A percentile compares a stretch with the other conserved stretches of the same genome.
These are phyloP conservation scores for Apiotrichum akiyoshidainum DNA, from an alignment of 1,284 basidiomycete genomes.

Conservation along the genomic window DNA sequence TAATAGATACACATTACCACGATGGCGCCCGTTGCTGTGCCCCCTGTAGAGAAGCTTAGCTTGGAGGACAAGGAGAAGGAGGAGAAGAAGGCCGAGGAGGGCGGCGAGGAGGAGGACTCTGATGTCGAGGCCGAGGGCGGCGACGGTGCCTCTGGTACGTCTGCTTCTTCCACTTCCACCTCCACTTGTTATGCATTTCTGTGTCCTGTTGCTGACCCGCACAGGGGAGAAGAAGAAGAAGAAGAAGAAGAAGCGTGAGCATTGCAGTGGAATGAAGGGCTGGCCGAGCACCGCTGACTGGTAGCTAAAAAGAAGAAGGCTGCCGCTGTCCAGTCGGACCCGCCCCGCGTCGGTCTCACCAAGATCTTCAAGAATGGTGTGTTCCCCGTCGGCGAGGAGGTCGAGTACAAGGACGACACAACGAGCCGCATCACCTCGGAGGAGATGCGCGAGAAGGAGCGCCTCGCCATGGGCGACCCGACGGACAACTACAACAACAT, in stretches of 20 bases:
- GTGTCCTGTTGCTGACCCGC: neutral
- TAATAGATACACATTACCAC: neutral
- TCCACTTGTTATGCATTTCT: neutral
- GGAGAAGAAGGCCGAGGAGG: slow-evolving; percentile 30
- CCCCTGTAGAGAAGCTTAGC: slow-evolving; percentile 31
- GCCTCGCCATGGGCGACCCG: slow-evolving; percentile 70
- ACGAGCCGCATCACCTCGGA: slow-evolving; percentile 82
- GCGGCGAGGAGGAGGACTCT: slow-evolving; percentile 37
- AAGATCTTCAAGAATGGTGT: slow-evolving; percentile 83
- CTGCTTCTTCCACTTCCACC: neutral
- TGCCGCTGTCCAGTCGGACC: slow-evolving; percentile 70
- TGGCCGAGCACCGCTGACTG: neutral
- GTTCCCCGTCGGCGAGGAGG: slow-evolving; percentile 88
- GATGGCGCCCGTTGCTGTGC: slow-evolving; percentile 37
- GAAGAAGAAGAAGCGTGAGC: slow-evolving; percentile 79
- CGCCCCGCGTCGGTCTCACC: slow-evolving; percentile 84
- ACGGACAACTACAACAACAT: slow-evolving; percentile 82
- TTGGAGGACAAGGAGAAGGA: slow-evolving; percentile 34
- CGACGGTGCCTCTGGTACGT: slow-evolving; percentile 32
- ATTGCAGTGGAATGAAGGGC: too few species aligned
- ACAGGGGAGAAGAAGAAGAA: slow-evolving; percentile 67
- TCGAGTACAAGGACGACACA: slow-evolving; percentile 88
- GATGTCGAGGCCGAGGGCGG: slow-evolving; percentile 44
- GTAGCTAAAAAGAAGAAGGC: slow-evolving; percentile 69
- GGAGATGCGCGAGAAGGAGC: slow-evolving; percentile 82